A percentile compares a stretch with the other conserved stretches of the same genome.
These are phyloP conservation scores for Warburgia ugandensis DNA, from an alignment of 164 flowering plant species.

Conservation along the genomic window DNA sequence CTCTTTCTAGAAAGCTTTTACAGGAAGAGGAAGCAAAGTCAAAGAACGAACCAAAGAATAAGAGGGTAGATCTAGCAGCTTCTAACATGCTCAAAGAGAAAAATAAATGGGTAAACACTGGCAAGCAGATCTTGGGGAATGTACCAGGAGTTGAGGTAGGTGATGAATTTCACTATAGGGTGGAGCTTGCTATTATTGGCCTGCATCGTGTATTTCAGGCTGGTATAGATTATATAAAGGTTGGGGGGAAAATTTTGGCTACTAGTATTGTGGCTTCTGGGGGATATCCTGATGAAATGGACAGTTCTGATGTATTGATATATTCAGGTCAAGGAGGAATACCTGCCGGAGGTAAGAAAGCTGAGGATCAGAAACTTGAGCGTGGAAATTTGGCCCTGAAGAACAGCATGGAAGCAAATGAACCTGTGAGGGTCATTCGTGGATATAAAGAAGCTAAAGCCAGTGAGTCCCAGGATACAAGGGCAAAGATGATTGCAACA, in stretches of 20 bases:
- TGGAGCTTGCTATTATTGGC: slow-evolving; percentile 71
- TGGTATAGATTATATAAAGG: slow-evolving; percentile 67
- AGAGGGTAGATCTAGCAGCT: slow-evolving; percentile 45
- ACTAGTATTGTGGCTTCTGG: slow-evolving; percentile 80
- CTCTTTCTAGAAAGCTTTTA: slow-evolving; percentile 48
- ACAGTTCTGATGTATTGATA: slow-evolving; percentile 40
- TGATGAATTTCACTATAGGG: slow-evolving; percentile 79
- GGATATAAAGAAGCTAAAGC: slow-evolving; percentile 42
- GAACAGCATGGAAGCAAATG: slow-evolving; percentile 37
- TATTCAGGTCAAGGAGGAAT: slow-evolving; percentile 75
- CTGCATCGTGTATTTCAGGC: slow-evolving; percentile 62
- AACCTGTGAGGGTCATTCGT: slow-evolving; percentile 74
- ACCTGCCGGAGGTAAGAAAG: slow-evolving; percentile 28
- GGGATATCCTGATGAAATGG: slow-evolving; percentile 56
- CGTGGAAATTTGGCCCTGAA: slow-evolving; percentile 73
- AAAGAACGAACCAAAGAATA: slow-evolving; percentile 8
- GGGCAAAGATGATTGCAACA: slow-evolving; percentile 23
- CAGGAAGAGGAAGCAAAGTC: slow-evolving; percentile 59
- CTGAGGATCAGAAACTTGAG: slow-evolving; percentile 71
- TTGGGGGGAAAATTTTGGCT: slow-evolving; percentile 33
- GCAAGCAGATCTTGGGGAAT: slow-evolving; percentile 43
- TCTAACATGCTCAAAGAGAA: slow-evolving; percentile 37
- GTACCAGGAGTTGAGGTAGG: slow-evolving; percentile 95
- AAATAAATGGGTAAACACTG: slow-evolving; percentile 42
- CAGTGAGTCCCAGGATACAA: slow-evolving; percentile 28